Conservation (phyloP, 306 rosid genomes). For the Inga oerstediana region DNA sequence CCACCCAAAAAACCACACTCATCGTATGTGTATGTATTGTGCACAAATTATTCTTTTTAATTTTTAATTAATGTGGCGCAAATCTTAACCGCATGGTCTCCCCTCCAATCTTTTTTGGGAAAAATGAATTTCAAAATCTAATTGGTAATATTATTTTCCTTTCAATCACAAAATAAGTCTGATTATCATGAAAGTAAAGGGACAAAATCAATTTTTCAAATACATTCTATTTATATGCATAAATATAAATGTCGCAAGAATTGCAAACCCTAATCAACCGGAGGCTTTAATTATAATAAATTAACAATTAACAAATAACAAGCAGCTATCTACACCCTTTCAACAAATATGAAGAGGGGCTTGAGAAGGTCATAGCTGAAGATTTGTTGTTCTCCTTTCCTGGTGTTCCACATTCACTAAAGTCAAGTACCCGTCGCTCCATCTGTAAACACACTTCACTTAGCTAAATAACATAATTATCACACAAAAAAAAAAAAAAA, state of each 20-base stretch:
- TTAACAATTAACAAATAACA: not conserved
- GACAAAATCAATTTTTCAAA: not conserved
- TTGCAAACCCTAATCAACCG: not conserved
- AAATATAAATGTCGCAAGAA: constrained; percentile 10
- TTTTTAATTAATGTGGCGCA: too few species aligned
- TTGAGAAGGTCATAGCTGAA: constrained; percentile 51
- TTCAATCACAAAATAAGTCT: constrained; percentile 24
- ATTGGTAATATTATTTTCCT: constrained; percentile 19
- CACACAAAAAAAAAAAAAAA: too few species aligned
- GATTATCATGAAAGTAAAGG: not conserved
- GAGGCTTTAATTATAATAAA: constrained; percentile 12
- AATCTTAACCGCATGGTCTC: too few species aligned
- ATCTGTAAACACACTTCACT: constrained; percentile 48
- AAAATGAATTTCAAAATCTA: not conserved
- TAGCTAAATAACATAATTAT: not conserved
- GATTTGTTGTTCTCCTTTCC: constrained; percentile 61
- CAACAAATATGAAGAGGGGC: constrained; percentile 80
- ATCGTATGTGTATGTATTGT: too few species aligned
- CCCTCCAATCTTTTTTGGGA: not conserved
- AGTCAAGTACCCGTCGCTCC: constrained; percentile 86
- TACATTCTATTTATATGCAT: constrained; percentile 19
- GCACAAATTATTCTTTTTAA: too few species aligned
- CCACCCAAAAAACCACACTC: too few species aligned
- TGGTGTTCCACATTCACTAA: constrained; percentile 91
- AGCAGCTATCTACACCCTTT: constrained; percentile 72